Evolutionary conservation across 2,329 filamentous ascomycete genomes (phyloP), one percentile per base, ranked within the genome.

Genomic region (Cryoendolithus antarcticus): DNA sequence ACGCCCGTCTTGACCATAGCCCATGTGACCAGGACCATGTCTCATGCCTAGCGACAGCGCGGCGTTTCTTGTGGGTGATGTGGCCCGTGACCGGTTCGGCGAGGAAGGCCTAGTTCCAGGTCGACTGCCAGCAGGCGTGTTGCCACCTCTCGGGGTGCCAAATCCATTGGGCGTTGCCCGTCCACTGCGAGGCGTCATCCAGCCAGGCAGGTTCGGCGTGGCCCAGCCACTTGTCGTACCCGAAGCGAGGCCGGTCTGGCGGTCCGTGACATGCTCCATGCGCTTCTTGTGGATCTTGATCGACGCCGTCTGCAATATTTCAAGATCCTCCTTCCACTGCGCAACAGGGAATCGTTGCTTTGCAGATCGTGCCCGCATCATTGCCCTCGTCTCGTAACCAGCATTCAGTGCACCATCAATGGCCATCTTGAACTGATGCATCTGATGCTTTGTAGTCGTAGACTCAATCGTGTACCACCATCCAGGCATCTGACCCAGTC

Each of bases 391-490:
- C 29, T 72, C 63, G 9, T 60, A 59, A 46, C 72, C 72, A 2
- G 74, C 77, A 38, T 64, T 70, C 39, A 81, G 55, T 2, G 77
- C 77, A 37, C 67, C 67, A n/a, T 72, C 61, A 44, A 81, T 80
- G 9, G 77, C 74, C 46, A 68, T 65, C 54, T 74, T 76, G 63
- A 81, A 80, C 52, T 81, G 77, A 34, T 73, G 70, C 39, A 80
- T 63, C 32, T 80, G 59, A 60, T 81, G 77, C 32, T 68, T 68
- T 1, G 75, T 77, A 2, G 73, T 73, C 4, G 69, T 75, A 0
- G 74, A 78, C 54, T 81, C 77, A 40, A 81, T 72, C 0, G 77
- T 80, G 55, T 74, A 81, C 77, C 77, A 81, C 71, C 76, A 80
- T 15, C 77, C 77, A 12, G 77, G 77, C 76, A 81, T 80, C 52